Evolutionary conservation across 495 filamentous ascomycete species (phyloP), one percentile per base, ranked within the genome.

Genomic region (Neurospora hispaniola): DNA sequence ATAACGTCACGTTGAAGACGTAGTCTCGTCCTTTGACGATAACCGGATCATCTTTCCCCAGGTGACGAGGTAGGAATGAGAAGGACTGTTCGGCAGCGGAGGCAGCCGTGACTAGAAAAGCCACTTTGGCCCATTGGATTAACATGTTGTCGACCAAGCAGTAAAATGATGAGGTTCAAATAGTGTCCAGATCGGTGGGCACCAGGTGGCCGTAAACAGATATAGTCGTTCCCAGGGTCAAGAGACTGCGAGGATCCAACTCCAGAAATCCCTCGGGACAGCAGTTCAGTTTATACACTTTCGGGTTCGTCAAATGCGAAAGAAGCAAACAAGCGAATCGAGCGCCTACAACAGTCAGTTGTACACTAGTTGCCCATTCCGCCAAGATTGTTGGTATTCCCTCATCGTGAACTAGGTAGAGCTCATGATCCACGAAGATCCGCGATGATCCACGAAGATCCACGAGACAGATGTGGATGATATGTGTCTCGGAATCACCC

Each of bases 1-100:
- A 82, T 18, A 82, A 71, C 35, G 76, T 66, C 31, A 76, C 20
- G 71, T 81, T 66, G 54, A 66, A 35, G 54, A 66, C 27, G 14
- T 44, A 71, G n/a, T 71, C 70, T 31, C 14, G 27, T 35, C 11
- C 41, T 48, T 59, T 35, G 38, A 18, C 23, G 31, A 71, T 23
- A 44, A 8, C 12, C 16, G 41, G 71, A n/a, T 72, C 31, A 10
- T 27, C 66, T 12, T 20, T n/a, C 14, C 7, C 54, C 9, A 43
- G 10, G 9, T 71, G 27, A 12, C n/a, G 59, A 27, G 48, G 70
- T 8, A 70, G 38, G 11, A 74, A 66, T 59, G 44, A 74, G 27
- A 66, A 71, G 5, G 44, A 71, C 31, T 66, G 54, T 35, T 16
- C 23, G 27, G 54, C 54, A 59, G 75, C 73, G 43, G n/a, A 48